A percentile compares a stretch with the other conserved stretches of the same genome.
Conservation (phyloP, 495 filamentous ascomycete genomes). For the Penicillium samsonianum region DNA sequence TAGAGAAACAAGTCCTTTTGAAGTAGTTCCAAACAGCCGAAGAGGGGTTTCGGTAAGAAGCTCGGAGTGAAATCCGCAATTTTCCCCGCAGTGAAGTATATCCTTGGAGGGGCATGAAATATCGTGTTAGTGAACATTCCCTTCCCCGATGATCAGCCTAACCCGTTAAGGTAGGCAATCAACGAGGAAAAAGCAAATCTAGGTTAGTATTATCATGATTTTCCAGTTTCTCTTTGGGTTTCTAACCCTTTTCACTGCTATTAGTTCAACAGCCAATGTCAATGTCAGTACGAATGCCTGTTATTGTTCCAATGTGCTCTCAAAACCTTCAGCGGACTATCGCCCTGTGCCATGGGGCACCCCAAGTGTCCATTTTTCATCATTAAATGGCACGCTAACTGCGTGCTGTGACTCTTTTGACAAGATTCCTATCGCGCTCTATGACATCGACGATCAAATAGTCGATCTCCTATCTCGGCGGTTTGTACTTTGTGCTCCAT, state of each 20-base stretch:
- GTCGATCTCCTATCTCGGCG: background rate
- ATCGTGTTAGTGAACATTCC: background rate
- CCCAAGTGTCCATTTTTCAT: slow-evolving; percentile 13
- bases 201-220: no score
- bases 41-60: slow-evolving; percentile 13
- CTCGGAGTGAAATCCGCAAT: slow-evolving; percentile 27
- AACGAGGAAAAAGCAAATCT: background rate
- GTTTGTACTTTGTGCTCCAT: background rate
- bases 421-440: slow-evolving; percentile 5
- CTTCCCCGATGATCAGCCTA: background rate
- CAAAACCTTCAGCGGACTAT: slow-evolving; percentile 7
- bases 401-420: slow-evolving; percentile 9
- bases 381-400: slow-evolving; percentile 5
- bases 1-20: background rate
- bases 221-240: background rate
- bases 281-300: background rate
- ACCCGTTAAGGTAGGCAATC: background rate
- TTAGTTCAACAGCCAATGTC: background rate
- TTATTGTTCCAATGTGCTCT: slow-evolving; percentile 1
- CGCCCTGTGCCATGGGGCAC: slow-evolving; percentile 6
- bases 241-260: background rate
- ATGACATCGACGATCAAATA: slow-evolving; percentile 4
- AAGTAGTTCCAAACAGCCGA: slow-evolving; percentile 1
- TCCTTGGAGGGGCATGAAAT: background rate
- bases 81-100: slow-evolving; percentile 23